These are phyloP conservation scores for Pyricularia pennisetigena DNA, from an alignment of 2,329 filamentous ascomycete genomes.

Conservation along the genomic window DNA sequence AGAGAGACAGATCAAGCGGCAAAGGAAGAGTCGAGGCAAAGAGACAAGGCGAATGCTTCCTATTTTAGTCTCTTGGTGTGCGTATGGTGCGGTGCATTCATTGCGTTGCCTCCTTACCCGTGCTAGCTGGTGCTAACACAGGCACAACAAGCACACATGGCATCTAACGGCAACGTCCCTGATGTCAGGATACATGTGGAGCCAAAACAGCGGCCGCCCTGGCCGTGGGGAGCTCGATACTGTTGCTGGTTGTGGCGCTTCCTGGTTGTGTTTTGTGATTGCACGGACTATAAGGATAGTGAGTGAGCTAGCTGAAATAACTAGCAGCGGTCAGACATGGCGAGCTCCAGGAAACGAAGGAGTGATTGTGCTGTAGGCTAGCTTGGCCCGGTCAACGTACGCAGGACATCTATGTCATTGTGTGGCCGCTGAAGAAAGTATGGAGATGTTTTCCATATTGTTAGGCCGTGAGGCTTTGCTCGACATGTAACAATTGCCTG, in stretches of 20 bases:
- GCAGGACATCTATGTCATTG: background rate
- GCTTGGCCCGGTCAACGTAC: background rate
- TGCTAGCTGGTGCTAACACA: background rate
- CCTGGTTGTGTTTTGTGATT: background rate
- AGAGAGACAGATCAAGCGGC: background rate
- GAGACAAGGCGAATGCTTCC: background rate
- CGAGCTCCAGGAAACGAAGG: background rate
- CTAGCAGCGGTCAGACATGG: background rate
- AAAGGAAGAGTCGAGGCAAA: background rate
- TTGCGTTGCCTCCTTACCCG: background rate
- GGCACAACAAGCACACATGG: background rate
- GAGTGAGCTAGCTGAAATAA: background rate
- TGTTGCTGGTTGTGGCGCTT: background rate
- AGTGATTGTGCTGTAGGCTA: background rate
- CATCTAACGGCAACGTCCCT: background rate
- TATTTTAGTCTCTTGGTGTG: constrained; percentile 2
- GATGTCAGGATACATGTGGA: background rate
- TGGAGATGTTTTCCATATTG: background rate
- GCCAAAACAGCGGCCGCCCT: background rate
- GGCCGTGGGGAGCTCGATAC: background rate
- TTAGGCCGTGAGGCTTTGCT: background rate
- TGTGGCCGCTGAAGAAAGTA: background rate
- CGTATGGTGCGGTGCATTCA: background rate
- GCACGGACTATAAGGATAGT: background rate
- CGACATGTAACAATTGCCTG: background rate